A percentile compares a stretch with the other conserved stretches of the same genome.
Evolutionary conservation across 345 rosid species (phyloP).

Genomic region (Limnanthes douglasii): DNA sequence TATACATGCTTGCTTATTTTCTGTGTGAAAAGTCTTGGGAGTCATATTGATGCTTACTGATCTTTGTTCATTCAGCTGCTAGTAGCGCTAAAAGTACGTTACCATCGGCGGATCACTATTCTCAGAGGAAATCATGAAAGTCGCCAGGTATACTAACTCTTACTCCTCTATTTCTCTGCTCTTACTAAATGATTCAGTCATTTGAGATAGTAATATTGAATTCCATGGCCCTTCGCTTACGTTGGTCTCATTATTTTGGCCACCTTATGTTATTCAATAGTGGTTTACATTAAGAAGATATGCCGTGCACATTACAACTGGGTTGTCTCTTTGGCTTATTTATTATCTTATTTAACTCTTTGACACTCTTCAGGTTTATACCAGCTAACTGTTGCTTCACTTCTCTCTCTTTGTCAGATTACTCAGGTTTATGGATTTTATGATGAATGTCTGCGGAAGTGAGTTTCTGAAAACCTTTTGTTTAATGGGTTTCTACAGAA

Average conservation of each 20-base stretch:
- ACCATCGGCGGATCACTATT: slow-evolving; percentile 66
- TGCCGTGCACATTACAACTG: neutral
- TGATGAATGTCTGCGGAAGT: slow-evolving; percentile 97
- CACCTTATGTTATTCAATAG: neutral
- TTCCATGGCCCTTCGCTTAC: no score
- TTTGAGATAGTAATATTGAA: neutral
- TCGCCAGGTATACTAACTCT: slow-evolving; percentile 44
- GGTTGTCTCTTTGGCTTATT: neutral
- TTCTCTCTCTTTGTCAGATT: slow-evolving; percentile 38
- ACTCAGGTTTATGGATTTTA: slow-evolving; percentile 99
- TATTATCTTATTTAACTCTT: slow-evolving; percentile 1
- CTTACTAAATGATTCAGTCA: slow-evolving; percentile 1
- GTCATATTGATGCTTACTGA: slow-evolving; percentile 2
- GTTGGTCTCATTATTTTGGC: no score
- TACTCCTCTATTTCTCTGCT: neutral
- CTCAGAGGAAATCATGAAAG: slow-evolving; percentile 88
- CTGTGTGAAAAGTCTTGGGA: no score
- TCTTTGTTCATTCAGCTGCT: slow-evolving; percentile 33
- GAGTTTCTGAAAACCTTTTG: slow-evolving; percentile 25
- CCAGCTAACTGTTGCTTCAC: slow-evolving; percentile 14
- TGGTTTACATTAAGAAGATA: neutral
- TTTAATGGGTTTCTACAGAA: slow-evolving; percentile 2
- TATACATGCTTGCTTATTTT: no score
- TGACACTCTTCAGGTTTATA: neutral
- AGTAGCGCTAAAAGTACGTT: slow-evolving; percentile 73